phyloP scores from a whole-genome alignment of 2,329 filamentous ascomycete genomes.

The Microcera coccophila region DNA sequence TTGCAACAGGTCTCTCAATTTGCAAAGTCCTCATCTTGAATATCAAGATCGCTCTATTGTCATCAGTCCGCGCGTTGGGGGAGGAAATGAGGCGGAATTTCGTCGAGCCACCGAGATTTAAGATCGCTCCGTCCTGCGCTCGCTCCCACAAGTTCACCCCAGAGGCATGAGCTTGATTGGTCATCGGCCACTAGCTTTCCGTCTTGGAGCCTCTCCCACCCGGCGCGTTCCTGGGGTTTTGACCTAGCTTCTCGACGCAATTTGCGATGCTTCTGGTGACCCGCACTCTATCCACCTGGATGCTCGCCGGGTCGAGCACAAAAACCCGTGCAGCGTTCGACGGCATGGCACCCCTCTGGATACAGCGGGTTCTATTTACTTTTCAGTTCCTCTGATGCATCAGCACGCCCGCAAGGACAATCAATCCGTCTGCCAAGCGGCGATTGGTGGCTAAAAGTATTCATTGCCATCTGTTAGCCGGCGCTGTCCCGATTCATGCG shows the following conservation, averaged over 20 bases:
- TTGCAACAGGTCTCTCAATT: no score
- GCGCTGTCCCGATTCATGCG: slow-evolving; percentile 1
- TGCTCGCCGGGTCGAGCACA: slow-evolving; percentile 10
- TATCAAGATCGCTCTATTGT: no score
- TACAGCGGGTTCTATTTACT: not conserved
- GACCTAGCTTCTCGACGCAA: slow-evolving; percentile 14
- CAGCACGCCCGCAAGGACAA: not conserved
- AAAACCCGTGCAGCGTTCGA: not conserved
- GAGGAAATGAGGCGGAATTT: no score
- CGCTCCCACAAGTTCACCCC: not conserved
- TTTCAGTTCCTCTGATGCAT: slow-evolving; percentile 8
- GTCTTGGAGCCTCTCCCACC: no score
- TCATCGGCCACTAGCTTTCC: not conserved
- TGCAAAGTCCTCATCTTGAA: no score
- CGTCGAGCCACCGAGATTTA: no score
- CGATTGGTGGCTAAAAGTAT: slow-evolving; percentile 11
- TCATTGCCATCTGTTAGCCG: slow-evolving; percentile 4
- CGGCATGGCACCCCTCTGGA: not conserved
- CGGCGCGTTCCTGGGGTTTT: not conserved
- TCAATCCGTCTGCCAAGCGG: no score
- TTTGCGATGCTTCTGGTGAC: slow-evolving; percentile 20
- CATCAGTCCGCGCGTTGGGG: no score
- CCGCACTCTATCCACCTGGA: slow-evolving; percentile 20
- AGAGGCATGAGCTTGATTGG: not conserved
- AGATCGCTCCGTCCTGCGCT: not conserved